Conservation (phyloP, 2,329 filamentous ascomycete genomes). For the Harringtonia aguacate region DNA sequence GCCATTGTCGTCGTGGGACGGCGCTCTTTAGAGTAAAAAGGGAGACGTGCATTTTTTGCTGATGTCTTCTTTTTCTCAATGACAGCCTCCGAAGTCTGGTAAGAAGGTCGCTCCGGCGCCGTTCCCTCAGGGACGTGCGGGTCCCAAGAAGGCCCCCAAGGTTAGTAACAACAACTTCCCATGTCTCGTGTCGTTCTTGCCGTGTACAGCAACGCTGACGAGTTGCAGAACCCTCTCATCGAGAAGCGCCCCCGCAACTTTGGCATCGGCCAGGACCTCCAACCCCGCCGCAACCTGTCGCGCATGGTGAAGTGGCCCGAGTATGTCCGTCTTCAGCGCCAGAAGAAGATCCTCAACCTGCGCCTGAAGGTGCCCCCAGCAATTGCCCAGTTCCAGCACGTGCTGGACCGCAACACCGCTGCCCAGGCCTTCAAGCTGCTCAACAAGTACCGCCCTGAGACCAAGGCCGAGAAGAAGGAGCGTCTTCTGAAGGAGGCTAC, state of each 20-base stretch:
- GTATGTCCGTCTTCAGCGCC: constrained; percentile 96
- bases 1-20: constrained; percentile 23
- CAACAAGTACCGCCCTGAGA: constrained; percentile 99
- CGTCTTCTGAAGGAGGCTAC: constrained; percentile 96
- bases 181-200: not conserved
- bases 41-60: constrained; percentile 74
- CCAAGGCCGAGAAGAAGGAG: constrained; percentile 99
- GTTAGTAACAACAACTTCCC: constrained; percentile 50
- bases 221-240: constrained; percentile 84
- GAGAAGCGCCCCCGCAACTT: constrained; percentile 98
- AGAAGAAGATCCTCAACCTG: constrained; percentile 91
- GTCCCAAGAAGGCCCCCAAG: constrained; percentile 91
- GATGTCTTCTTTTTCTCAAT: constrained; percentile 99
- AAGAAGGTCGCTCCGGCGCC: constrained; percentile 98
- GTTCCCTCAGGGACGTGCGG: constrained; percentile 89
- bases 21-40: constrained; percentile 74
- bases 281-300: constrained; percentile 88
- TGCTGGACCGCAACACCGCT: constrained; percentile 92
- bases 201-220: constrained; percentile 10
- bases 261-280: constrained; percentile 98
- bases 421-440: constrained; percentile 98
- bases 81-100: constrained; percentile 96
- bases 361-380: constrained; percentile 97
- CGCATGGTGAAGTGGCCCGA: constrained; percentile 99
- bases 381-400: constrained; percentile 95